phyloP scores from a whole-genome alignment of 352 stramenopile genomes.

The Phytophthora pinifolia region DNA sequence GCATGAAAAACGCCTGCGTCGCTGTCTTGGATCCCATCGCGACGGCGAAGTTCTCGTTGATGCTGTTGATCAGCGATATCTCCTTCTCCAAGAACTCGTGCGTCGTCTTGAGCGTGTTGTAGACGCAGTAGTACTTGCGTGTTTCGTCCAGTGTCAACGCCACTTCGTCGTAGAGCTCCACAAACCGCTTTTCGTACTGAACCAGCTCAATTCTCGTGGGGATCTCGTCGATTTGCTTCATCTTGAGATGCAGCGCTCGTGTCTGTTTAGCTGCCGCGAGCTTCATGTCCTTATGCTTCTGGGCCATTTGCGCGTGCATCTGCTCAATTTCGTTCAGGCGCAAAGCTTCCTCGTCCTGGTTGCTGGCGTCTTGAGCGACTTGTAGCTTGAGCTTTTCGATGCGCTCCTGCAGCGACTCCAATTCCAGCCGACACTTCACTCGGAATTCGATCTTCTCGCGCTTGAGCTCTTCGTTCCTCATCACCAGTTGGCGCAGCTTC shows the following conservation, averaged over 20 bases:
- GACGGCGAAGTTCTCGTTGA: conserved; percentile 80
- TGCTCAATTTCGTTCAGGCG: conserved; percentile 60
- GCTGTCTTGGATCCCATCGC: conserved; percentile 69
- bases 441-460: conserved; percentile 50
- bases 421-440: conserved; percentile 42
- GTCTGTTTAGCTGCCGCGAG: conserved; percentile 57
- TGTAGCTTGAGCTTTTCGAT: conserved; percentile 48
- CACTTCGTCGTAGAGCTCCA: conserved; percentile 89
- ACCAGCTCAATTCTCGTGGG: conserved; percentile 85
- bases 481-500: conserved; percentile 39
- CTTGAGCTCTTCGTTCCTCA: conserved; percentile 60
- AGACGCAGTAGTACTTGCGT: conserved; percentile 86
- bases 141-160: conserved; percentile 89
- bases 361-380: conserved; percentile 28
- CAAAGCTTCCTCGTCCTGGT: conserved; percentile 48
- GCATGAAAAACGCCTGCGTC: conserved; percentile 73
- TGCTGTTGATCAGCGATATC: conserved; percentile 85
- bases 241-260: conserved; percentile 51
- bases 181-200: conserved; percentile 90
- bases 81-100: conserved; percentile 86
- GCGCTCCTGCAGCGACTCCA: conserved; percentile 35
- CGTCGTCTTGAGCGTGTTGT: conserved; percentile 86
- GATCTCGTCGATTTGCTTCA: conserved; percentile 83
- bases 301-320: conserved; percentile 63
- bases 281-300: conserved; percentile 73